A percentile compares a stretch with the other conserved stretches of the same genome.
These are phyloP conservation scores for Clitoria ternatea DNA, from an alignment of 306 rosid species.

Conservation along the genomic window DNA sequence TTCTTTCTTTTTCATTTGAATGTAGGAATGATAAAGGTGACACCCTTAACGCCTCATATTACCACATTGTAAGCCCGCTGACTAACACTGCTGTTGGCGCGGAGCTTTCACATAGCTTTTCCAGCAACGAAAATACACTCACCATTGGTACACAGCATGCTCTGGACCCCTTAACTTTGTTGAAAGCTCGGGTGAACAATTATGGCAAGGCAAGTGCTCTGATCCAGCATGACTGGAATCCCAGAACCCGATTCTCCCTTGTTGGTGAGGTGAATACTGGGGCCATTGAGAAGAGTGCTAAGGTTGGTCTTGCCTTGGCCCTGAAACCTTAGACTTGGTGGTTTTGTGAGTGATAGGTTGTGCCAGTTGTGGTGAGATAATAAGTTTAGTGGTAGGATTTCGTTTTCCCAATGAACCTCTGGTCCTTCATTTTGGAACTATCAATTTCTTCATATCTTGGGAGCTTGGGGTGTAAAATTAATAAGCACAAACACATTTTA, in stretches of 20 bases:
- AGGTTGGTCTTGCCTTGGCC: constrained; percentile 83
- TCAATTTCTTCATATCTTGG: constrained; percentile 45
- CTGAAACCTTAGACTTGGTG: constrained; percentile 60
- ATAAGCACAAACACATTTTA: constrained; percentile 42
- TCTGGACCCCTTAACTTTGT: constrained; percentile 70
- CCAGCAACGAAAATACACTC: constrained; percentile 66
- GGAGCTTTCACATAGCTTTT: constrained; percentile 74
- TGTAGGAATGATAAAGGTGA: constrained; percentile 80
- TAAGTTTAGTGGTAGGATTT: constrained; percentile 33
- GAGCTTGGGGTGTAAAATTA: constrained; percentile 57
- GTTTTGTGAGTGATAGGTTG: constrained; percentile 14
- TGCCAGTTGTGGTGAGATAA: constrained; percentile 31
- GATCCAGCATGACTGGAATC: constrained; percentile 89
- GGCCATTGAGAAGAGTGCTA: constrained; percentile 83
- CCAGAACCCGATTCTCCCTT: constrained; percentile 67
- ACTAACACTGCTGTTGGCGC: constrained; percentile 92
- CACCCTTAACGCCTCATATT: constrained; percentile 71
- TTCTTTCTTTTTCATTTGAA: neutral
- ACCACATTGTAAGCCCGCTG: constrained; percentile 73
- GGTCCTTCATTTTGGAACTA: constrained; percentile 32
- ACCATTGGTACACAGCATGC: constrained; percentile 86
- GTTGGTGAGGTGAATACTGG: constrained; percentile 86
- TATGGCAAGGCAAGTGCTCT: constrained; percentile 75
- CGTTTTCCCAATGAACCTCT: constrained; percentile 37
- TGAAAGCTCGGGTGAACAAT: constrained; percentile 90